Evolutionary conservation across 2,329 filamentous ascomycete genomes (phyloP).

Genomic region (Cytospora piceae): DNA sequence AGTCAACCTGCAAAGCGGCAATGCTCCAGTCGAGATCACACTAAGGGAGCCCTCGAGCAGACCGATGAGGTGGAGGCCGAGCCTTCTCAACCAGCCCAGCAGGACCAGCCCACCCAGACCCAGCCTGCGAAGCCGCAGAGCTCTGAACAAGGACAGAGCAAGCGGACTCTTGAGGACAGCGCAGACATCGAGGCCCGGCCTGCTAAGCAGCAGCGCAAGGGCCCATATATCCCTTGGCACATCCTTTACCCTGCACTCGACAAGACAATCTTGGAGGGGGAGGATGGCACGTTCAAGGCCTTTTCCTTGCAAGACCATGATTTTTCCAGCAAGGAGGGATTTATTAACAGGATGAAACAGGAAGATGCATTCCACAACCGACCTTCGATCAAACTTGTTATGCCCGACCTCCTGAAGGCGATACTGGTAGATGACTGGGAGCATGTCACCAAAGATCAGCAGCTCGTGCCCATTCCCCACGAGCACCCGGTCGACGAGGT

Average conservation of each 20-base stretch:
- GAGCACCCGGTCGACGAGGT: constrained; percentile 75
- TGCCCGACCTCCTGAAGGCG: constrained; percentile 89
- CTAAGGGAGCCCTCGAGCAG: not conserved
- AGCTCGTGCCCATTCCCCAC: constrained; percentile 84
- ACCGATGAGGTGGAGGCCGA: constrained; percentile 6
- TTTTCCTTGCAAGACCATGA: not conserved
- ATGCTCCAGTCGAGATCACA: constrained; percentile 1
- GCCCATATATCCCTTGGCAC: not conserved
- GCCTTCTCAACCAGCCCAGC: not conserved
- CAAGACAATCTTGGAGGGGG: not conserved
- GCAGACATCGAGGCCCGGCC: not conserved
- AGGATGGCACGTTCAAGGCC: not conserved
- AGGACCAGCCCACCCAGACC: not conserved
- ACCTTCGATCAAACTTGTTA: constrained; percentile 81
- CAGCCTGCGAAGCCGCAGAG: constrained; percentile 15
- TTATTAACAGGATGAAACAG: constrained; percentile 49
- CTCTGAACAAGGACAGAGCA: not conserved
- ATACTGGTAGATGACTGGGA: constrained; percentile 98
- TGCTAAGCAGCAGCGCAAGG: constrained; percentile 21
- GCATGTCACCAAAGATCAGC: constrained; percentile 93
- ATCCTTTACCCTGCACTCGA: not conserved
- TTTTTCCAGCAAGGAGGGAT: not conserved
- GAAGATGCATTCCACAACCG: constrained; percentile 86
- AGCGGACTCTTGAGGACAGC: constrained; percentile 11
- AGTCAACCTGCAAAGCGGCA: not conserved